Percentiles rank a stretch among this genome's conserved stretches.
These are phyloP conservation scores for Ogataea neopini DNA, from an alignment of 805 yeast genomes.

Conservation along the genomic window DNA sequence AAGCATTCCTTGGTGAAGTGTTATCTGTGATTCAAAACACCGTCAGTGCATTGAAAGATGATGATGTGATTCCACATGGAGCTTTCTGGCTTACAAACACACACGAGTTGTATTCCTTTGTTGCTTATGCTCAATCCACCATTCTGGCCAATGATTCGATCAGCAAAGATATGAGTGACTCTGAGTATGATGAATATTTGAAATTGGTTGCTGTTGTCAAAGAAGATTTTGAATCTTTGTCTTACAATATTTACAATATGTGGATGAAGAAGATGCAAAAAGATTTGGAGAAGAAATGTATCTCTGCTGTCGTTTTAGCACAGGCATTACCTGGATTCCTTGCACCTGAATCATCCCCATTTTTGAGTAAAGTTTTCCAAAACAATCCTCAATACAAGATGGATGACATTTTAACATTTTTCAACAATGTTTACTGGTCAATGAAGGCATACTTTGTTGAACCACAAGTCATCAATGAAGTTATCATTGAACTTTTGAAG, in stretches of 20 bases:
- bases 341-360: slow-evolving; percentile 79
- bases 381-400: slow-evolving; percentile 75
- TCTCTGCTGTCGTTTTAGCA: slow-evolving; percentile 92
- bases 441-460: slow-evolving; percentile 91
- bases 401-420: slow-evolving; percentile 90
- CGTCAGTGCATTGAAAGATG: slow-evolving; percentile 78
- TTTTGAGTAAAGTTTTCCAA: slow-evolving; percentile 79
- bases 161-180: slow-evolving; percentile 81
- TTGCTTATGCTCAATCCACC: slow-evolving; percentile 90
- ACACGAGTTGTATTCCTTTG: slow-evolving; percentile 93
- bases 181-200: slow-evolving; percentile 87
- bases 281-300: slow-evolving; percentile 84
- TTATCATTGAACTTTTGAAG: slow-evolving; percentile 76
- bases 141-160: slow-evolving; percentile 80
- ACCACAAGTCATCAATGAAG: slow-evolving; percentile 78
- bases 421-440: slow-evolving; percentile 89
- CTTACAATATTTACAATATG: slow-evolving; percentile 91
- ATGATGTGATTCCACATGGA: slow-evolving; percentile 85
- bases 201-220: slow-evolving; percentile 86
- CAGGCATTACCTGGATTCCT: slow-evolving; percentile 96
- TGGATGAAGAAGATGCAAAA: slow-evolving; percentile 97
- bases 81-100: slow-evolving; percentile 98
- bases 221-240: slow-evolving; percentile 90
- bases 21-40: slow-evolving; percentile 82
- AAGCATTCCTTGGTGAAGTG: slow-evolving; percentile 86